Evolutionary conservation across 2,329 filamentous ascomycete genomes (phyloP), one percentile per base, ranked within the genome.

Genomic region (Colletotrichum eleusines): DNA sequence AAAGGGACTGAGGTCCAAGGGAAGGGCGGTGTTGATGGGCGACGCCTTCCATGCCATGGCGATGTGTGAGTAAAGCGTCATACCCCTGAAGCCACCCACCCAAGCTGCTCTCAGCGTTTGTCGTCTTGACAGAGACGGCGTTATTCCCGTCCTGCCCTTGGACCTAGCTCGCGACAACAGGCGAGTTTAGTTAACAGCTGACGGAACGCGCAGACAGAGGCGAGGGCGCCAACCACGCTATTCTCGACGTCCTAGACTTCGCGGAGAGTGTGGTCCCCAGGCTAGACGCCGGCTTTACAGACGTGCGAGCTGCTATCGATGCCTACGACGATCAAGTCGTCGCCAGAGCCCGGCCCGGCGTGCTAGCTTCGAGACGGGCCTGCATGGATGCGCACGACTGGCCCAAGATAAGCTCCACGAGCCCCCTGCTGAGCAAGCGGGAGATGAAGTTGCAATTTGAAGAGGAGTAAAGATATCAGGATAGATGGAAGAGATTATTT

Each of bases 11-110:
- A 82, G 80, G 54, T 78, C 80, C 0, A 78, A 76, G 8, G 84
- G 84, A 0, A 79, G 80, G 2, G 83, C 82, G 0, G 81, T 85
- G 0, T 73, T 89, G 1, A 80, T 87, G 68, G 87, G 88, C 0
- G 88, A 90, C 76, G 84, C 87, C 0, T 80, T 88, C 3, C 87
- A 90, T 75, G 82, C 85, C 0, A 89, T 89, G 87, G 84, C 85
- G 0, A 89, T 89, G 87, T 89, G 86, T 89, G 82, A 77, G 86
- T 77, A n/a, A 20, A 33, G 18, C 20, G 2, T 5, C 11, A 12
- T 35, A 5, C 6, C 8, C 14, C 23, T 75, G n/a, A 35, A 50
- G 38, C 4, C 50, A 35, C 20, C 53, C 48, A 33, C 20, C 9
- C 26, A 26, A 11, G 23, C 33, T 40, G 11, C 16, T 59, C 20